A percentile compares a stretch with the other conserved stretches of the same genome.
Evolutionary conservation across 228 moss, liverwort and hornwort species (phyloP).

Genomic region (Sphagnum fallax): DNA sequence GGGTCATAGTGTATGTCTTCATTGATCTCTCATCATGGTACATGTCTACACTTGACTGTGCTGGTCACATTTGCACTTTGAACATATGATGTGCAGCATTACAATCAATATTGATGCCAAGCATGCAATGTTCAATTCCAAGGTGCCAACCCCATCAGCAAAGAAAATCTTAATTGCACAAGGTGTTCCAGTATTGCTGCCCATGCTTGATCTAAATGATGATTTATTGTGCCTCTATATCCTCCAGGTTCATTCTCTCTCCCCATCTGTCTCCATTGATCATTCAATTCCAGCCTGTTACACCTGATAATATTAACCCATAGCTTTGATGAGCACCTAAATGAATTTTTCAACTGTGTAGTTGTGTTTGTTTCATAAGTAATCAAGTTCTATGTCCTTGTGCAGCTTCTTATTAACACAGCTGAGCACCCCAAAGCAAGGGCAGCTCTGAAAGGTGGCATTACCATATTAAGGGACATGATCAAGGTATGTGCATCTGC

Average conservation of each 20-base stretch:
- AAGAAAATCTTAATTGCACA: slow-evolving; percentile 5
- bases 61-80: background rate
- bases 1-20: too few relatives aligned
- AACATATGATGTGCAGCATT: slow-evolving; percentile 16
- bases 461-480: slow-evolving; percentile 24
- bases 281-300: background rate
- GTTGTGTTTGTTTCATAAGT: too few relatives aligned
- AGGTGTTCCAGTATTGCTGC: slow-evolving; percentile 31
- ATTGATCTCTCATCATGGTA: background rate
- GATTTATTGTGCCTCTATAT: slow-evolving; percentile 36
- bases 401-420: slow-evolving; percentile 31
- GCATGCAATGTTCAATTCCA: slow-evolving; percentile 9
- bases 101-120: slow-evolving; percentile 36
- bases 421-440: slow-evolving; percentile 33
- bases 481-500: slow-evolving; percentile 25
- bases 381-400: background rate
- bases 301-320: too few relatives aligned
- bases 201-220: slow-evolving; percentile 37
- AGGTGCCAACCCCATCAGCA: background rate
- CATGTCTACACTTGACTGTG: background rate
- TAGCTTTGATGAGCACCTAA: too few relatives aligned
- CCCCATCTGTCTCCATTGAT: background rate
- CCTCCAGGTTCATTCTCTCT: slow-evolving; percentile 15
- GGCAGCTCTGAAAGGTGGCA: slow-evolving; percentile 21
- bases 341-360: too few relatives aligned